phyloP scores from a whole-genome alignment of 139 green algal species.

The Chlamydomonas incerta region DNA sequence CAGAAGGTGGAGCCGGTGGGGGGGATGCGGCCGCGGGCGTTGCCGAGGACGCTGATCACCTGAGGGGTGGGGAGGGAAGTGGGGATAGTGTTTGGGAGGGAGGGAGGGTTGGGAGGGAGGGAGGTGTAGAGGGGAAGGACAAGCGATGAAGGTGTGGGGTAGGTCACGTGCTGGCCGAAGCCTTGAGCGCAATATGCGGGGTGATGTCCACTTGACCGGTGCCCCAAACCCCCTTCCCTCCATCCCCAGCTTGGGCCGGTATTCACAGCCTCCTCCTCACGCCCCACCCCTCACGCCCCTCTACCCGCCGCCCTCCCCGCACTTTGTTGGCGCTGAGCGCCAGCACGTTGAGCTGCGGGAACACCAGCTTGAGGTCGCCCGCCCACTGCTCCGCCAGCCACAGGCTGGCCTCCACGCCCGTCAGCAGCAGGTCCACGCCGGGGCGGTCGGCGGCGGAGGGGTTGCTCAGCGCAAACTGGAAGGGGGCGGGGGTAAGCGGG shows the following conservation, averaged over 20 bases:
- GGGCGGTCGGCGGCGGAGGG: not conserved
- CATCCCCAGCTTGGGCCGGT: too few relatives aligned
- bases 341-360: slow-evolving; percentile 31
- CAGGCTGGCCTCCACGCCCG: slow-evolving; percentile 32
- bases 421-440: slow-evolving; percentile 30
- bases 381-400: slow-evolving; percentile 43
- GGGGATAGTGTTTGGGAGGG: too few relatives aligned
- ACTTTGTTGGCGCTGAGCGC: slow-evolving; percentile 42
- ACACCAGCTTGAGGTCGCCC: slow-evolving; percentile 39
- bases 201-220: too few relatives aligned
- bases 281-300: too few relatives aligned
- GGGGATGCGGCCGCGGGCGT: slow-evolving; percentile 25
- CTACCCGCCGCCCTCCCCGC: not conserved
- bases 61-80: not conserved
- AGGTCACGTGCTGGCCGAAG: too few relatives aligned
- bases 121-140: not conserved
- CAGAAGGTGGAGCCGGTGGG: slow-evolving; percentile 38
- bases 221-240: too few relatives aligned
- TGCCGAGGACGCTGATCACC: slow-evolving; percentile 22
- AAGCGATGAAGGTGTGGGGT: not conserved
- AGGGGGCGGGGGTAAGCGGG: not conserved
- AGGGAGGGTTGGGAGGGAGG: not conserved
- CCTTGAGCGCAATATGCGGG: too few relatives aligned
- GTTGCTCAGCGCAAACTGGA: not conserved
- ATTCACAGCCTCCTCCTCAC: too few relatives aligned